Evolutionary conservation across 2,329 filamentous ascomycete species (phyloP), one percentile per base, ranked within the genome.

Genomic region (Sporothrix brunneoviolacea): DNA sequence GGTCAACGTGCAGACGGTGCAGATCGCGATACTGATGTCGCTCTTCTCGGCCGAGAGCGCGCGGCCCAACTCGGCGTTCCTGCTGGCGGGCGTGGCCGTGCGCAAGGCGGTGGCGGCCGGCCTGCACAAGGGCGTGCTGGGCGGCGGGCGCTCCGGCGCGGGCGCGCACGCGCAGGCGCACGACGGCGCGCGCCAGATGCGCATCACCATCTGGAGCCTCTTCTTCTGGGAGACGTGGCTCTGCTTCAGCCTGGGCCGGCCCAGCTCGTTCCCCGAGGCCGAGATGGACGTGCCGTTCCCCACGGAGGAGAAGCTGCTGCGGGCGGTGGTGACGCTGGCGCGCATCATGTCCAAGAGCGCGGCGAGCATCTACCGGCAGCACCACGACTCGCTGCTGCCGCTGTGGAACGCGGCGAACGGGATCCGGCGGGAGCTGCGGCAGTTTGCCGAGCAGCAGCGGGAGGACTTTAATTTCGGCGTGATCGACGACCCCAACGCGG

Each of bases 161-260:
- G 7, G 19, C 18, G 19, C 33, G 13, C 15, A 10, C 5, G 38
- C 45, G 12, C 44, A 48, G n/a, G 47, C 50, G 21, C 40, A 47
- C 9, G 53, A 52, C 2, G 53, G 44, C 8, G 42, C 46, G 9
- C 53, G 54, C 4, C 54, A 56, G 41, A 51, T 47, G 18, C 50
- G 49, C 8, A 50, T 57, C 13, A 55, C 54, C 1, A 48, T 54
- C n/a, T 55, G 54, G 55, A 38, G 52, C 28, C 40, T 52, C 3
- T 57, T 45, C 19, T 55, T 57, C 9, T 57, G 55, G 55, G 55
- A 57, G 33, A 57, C 33, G 52, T 53, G 55, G 55, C 35, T 56
- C 4, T 57, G 55, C 27, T 57, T 57, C 10, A 48, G 48, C 13
- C 30, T 57, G 15, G 55, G 55, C 4, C 52, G 55, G 18, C 54